Conservation (phyloP, 805 yeast species). For the Crinitomyces ghanaensis region DNA sequence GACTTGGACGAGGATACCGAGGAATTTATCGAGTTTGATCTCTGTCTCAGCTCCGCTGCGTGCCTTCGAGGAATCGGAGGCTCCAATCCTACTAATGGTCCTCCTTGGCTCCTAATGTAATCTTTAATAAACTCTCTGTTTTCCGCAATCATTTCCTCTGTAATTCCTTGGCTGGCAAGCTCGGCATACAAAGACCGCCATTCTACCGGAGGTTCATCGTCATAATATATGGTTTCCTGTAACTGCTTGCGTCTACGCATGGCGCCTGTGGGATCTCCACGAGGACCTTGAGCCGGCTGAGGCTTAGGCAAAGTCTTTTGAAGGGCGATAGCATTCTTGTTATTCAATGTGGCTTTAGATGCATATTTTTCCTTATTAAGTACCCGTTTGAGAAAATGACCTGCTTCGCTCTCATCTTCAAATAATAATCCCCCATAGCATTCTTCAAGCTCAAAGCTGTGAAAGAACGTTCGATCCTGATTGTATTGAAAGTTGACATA, state of each 20-base stretch:
- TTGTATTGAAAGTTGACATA: conserved; percentile 79
- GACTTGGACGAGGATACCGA: conserved; percentile 5
- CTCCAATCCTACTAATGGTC: conserved; percentile 71
- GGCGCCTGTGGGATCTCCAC: conserved; percentile 42
- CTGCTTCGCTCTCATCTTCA: conserved; percentile 81
- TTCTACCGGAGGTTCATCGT: conserved; percentile 71
- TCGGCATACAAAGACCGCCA: conserved; percentile 69
- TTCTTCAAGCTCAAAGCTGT: conserved; percentile 86
- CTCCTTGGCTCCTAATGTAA: conserved; percentile 62
- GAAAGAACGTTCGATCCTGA: conserved; percentile 92
- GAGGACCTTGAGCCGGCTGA: conserved; percentile 38
- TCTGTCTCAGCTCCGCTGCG: conserved; percentile 21
- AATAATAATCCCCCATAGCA: conserved; percentile 79
- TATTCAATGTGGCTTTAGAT: conserved; percentile 72
- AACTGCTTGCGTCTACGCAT: conserved; percentile 22
- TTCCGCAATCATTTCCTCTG: conserved; percentile 83
- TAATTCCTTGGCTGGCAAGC: conserved; percentile 64
- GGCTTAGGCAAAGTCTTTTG: conserved; percentile 35
- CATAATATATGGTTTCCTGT: conserved; percentile 44
- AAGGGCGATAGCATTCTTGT: conserved; percentile 79
- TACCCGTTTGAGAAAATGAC: conserved; percentile 73
- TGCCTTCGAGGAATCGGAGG: conserved; percentile 67
- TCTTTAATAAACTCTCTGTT: conserved; percentile 73
- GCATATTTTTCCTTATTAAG: conserved; percentile 68
- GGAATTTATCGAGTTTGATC: no score